Percentiles rank a stretch among this genome's conserved stretches.
Conservation (phyloP, 768 basidiomycete species). For the Tephrocybe sp. region DNA sequence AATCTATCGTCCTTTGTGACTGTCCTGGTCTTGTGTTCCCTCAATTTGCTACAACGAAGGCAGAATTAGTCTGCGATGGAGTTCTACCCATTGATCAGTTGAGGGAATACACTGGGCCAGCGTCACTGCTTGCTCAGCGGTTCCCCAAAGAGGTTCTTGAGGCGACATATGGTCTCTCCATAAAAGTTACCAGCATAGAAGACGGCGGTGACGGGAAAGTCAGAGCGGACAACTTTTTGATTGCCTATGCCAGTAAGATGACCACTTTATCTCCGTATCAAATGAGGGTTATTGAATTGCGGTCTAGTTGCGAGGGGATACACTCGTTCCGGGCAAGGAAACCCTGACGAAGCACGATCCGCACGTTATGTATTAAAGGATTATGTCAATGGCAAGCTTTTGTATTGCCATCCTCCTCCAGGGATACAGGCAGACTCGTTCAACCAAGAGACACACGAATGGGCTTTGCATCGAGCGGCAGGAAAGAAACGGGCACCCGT, state of each 20-base stretch:
- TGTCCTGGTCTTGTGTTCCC: slow-evolving; percentile 98
- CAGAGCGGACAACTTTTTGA: slow-evolving; percentile 77
- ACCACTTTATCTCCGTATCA: neutral
- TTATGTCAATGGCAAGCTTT: slow-evolving; percentile 91
- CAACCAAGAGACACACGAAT: slow-evolving; percentile 67
- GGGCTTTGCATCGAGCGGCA: slow-evolving; percentile 52
- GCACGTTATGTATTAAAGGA: slow-evolving; percentile 94
- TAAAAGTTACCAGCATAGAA: slow-evolving; percentile 60
- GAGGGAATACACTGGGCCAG: slow-evolving; percentile 87
- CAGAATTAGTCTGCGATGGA: slow-evolving; percentile 94
- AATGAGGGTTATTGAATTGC: slow-evolving; percentile 13
- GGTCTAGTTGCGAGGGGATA: slow-evolving; percentile 85
- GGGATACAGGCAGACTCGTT: slow-evolving; percentile 61
- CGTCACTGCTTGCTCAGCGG: slow-evolving; percentile 70
- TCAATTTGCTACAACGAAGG: slow-evolving; percentile 96
- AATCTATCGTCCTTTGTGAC: slow-evolving; percentile 85
- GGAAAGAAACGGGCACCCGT: slow-evolving; percentile 89
- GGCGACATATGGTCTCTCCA: slow-evolving; percentile 81
- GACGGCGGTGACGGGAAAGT: slow-evolving; percentile 83
- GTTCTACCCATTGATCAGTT: slow-evolving; percentile 97
- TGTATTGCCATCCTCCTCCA: slow-evolving; percentile 91
- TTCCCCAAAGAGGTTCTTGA: slow-evolving; percentile 86
- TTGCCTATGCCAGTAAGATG: slow-evolving; percentile 88
- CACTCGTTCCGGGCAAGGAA: slow-evolving; percentile 91
- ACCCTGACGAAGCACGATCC: slow-evolving; percentile 94